Evolutionary conservation across 805 yeast genomes (phyloP).

Genomic region (Suhomyces canberraensis): DNA sequence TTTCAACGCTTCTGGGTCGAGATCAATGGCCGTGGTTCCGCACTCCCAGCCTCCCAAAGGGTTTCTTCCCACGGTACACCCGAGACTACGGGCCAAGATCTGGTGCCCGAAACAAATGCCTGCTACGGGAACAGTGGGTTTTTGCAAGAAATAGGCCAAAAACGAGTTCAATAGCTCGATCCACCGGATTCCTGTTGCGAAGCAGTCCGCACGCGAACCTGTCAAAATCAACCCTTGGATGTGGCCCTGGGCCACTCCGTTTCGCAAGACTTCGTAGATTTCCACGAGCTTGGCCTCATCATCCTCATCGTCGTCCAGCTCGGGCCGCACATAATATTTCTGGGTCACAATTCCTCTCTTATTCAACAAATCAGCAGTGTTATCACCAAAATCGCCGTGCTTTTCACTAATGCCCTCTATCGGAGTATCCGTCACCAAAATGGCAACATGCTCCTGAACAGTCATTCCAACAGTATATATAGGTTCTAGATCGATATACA

Average conservation of each 20-base stretch:
- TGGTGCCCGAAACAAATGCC: conserved; percentile 93
- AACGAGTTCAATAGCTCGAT: conserved; percentile 37
- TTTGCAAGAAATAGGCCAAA: conserved; percentile 16
- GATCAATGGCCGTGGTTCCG: conserved; percentile 51
- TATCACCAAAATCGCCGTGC: conserved; percentile 57
- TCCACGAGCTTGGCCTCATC: conserved; percentile 9
- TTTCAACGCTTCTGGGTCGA: conserved; percentile 39
- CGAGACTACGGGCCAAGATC: conserved; percentile 63
- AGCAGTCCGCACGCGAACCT: conserved; percentile 51
- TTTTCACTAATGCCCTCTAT: conserved; percentile 23
- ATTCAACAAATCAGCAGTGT: conserved; percentile 10
- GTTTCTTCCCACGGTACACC: conserved; percentile 55
- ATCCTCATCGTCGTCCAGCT: too few species aligned
- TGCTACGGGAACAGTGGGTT: conserved; percentile 43
- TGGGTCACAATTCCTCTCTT: not conserved
- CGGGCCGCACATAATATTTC: not conserved
- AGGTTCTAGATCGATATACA: too few species aligned
- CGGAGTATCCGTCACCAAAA: conserved; percentile 40
- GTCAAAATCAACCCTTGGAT: conserved; percentile 47
- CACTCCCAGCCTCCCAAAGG: conserved; percentile 65
- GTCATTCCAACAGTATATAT: too few species aligned
- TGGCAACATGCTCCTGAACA: conserved; percentile 30
- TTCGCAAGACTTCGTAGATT: conserved; percentile 16
- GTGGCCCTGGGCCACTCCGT: conserved; percentile 21
- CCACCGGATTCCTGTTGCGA: conserved; percentile 39